Base-by-base conservation (phyloP, 2,329 filamentous ascomycete species). In the Teratosphaeria epicoccoides region DNA sequence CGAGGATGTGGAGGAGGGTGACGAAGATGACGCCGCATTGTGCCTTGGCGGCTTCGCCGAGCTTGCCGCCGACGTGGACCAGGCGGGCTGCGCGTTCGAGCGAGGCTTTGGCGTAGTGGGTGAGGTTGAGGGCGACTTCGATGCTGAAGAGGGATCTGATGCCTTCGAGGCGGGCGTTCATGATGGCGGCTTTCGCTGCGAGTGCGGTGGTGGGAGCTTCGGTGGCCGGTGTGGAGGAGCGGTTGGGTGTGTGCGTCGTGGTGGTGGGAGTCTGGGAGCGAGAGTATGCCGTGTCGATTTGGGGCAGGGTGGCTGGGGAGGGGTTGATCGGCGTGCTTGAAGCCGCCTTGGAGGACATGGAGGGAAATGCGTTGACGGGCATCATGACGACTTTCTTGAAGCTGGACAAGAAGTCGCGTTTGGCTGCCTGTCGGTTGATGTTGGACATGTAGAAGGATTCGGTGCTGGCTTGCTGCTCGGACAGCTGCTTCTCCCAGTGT, bases 381-480 rank as follows among this genome's bases (percentile, higher is more conserved):
- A 95, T 94, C 90, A 98, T 96, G 58, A 98, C 87, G 7, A 98
- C 93, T 69, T 97, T 97, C 66, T 89, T 96, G 76, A 98, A 98
- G 0, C 90, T 95, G 45, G 84, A 93, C 55, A 98, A 67, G 62
- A 98, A 98, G 66, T 98, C 93, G 59, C 89, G 88, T 71, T 98
- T 98, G 57, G 94, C 93, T 1, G 89, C 93, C 66, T 95, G 89
- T 24, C 93, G 81, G 65, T 91, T 96, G 64, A 97, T 82, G 66
- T 89, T 96, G 23, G 85, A 86, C 91, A 97, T 96, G 71, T 89
- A 93, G 65, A 94, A 95, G 0, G 87, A 93, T 70, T 98, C 93
- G 0, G 87, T 84, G 2, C 85, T 87, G 14, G 88, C 89, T 59
- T 95, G 90, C 70, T 96, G 87, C 61, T 95, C 91, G 0, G 84